Evolutionary conservation across 148 eudicot genomes (phyloP), one percentile per base, ranked within the genome.

Genomic region (Fagopyrum tataricum): DNA sequence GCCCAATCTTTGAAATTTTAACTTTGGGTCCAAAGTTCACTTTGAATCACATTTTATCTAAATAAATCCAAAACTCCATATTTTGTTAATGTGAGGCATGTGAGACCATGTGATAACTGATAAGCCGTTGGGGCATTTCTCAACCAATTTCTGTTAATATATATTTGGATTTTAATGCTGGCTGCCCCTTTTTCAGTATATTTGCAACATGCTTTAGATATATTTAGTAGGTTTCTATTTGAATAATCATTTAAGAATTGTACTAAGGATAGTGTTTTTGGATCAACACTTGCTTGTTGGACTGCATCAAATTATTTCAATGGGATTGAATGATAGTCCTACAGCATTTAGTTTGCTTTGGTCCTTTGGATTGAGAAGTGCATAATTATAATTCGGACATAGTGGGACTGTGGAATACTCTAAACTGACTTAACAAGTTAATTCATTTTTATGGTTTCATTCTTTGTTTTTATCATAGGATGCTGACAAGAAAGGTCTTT

Each of bases 401-500:
- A 0, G 6, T 53, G 59, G 21, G 59, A 23, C 1, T 53, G 20
- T 23, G 21, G 59, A 21, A 2, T 52, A 52, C 23, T 8, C 58
- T 56, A 11, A 56, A 56, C 31, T n/a, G 2, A 7, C 21, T 7
- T 7, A 3, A 20, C 37, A 8, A 21, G 17, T 24, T 23, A 59
- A 24, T 59, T 59, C 23, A 1, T 26, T 59, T 40, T 23, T 59
- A 59, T 26, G 17, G 17, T 41, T 67, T 68, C 48, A 41, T 68
- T 43, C 48, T 68, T 24, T 17, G 7, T 55, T 56, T 68, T 39
- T 4, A 71, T 80, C 82, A 80, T 23, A 94, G 98, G 96, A 95
- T 81, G 96, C 94, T 68, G 99, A 95, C 84, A 91, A 88, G 87
- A 90, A 91, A 79, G 96, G 97, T 74, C 82, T 95, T 47, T 87